phyloP scores from a whole-genome alignment of 805 yeast genomes.

The Wickerhamomyces pijperi region DNA sequence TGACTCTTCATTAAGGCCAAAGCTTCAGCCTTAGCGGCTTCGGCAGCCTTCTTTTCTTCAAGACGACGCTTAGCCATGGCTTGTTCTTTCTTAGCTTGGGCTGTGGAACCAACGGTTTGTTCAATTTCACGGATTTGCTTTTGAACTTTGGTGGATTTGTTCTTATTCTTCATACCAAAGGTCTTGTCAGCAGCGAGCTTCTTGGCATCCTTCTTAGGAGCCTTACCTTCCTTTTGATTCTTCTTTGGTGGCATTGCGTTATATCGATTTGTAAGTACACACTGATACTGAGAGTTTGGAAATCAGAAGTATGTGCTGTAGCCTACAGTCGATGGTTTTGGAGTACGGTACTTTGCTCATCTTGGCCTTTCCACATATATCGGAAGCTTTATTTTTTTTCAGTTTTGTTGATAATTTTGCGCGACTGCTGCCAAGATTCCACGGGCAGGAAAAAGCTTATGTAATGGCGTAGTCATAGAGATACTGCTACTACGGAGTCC shows the following conservation, averaged over 20 bases:
- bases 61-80: conserved; percentile 60
- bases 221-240: conserved; percentile 36
- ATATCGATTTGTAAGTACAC: no score
- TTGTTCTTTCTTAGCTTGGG: conserved; percentile 56
- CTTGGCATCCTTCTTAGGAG: conserved; percentile 40
- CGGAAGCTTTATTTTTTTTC: no score
- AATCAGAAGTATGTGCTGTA: no score
- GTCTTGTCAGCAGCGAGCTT: conserved; percentile 81
- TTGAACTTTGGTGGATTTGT: conserved; percentile 87
- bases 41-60: conserved; percentile 84
- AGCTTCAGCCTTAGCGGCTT: conserved; percentile 80
- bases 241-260: conserved; percentile 89
- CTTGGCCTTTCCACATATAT: no score
- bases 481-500: no score
- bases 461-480: no score
- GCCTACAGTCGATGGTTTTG: no score
- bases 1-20: conserved; percentile 60
- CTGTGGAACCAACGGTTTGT: conserved; percentile 38
- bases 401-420: no score
- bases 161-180: conserved; percentile 92
- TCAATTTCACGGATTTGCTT: conserved; percentile 58
- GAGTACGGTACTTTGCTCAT: no score
- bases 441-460: no score
- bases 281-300: no score
- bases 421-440: no score